Base-by-base conservation (phyloP, 2,329 filamentous ascomycete species). In the Penicillium paneum region DNA sequence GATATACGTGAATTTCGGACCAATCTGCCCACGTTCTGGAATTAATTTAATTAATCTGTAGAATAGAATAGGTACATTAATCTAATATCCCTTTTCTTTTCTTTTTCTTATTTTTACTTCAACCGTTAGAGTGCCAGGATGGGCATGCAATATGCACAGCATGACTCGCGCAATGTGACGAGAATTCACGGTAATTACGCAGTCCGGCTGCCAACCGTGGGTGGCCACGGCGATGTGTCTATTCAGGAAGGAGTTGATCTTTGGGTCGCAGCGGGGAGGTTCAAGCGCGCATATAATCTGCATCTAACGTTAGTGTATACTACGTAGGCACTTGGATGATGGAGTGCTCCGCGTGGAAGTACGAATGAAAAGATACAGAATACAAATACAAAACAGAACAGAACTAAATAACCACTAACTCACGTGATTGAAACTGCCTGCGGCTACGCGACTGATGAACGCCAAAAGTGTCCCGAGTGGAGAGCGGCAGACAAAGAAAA, bases 361-460 rank as follows among this genome's bases (percentile, higher is more conserved):
- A n/a, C n/a, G n/a, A n/a, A n/a, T n/a, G n/a, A 21, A 24, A 24
- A 24, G 21, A 24, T 24, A 24, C 21, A 5, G 26, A 19, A 38
- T 26, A 42, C 34, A 45, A 36, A 32, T 32, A 13, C 31, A 32
- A 15, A 5, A 32, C 31, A 6, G 0, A n/a, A 24, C 11, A 5
- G 10, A 35, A 24, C 10, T n/a, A 41, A 10, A 26, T n/a, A 36
- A 32, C 38, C 39, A 41, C 7, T 31, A 35, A 29, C 0, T 53
- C 62, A 64, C 62, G 60, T 64, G 62, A 64, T 17, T 17, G 32
- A 8, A 40, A 13, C 7, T 8, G 5, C 6, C 62, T 64, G 62
- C 62, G 61, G 62, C 62, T 64, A 64, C 55, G 61, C 62, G 62
- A 64, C 59, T 61, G 59, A 62, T 53, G 57, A 55, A 60, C 42